Base-by-base conservation (phyloP, 768 basidiomycete genomes). In the Harrya chromipes region DNA sequence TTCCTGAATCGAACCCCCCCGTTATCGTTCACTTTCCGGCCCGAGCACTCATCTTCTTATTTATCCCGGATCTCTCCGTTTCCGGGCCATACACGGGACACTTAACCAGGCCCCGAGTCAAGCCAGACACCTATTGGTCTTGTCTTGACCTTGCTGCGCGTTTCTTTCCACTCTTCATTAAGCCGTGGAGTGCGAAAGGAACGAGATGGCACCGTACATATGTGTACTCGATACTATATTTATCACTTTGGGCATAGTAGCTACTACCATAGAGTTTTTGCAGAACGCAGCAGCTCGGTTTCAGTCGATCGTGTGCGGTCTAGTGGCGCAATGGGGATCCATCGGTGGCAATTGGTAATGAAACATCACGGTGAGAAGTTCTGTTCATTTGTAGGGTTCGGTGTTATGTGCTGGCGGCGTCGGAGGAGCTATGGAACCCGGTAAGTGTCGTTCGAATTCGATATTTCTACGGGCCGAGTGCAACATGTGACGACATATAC, bases 21-120 rank as follows among this genome's bases (percentile, higher is more conserved):
- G 26, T 27, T 41, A 48, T 53, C 41, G 52, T 34, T 38, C 47
- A 33, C 47, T 50, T 50, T 31, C 37, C 39, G 46, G 59, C 21
- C 45, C 36, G 46, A 52, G 42, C 43, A 36, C 33, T 16, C 51
- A 29, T 54, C 51, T 55, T 52, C 9, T 47, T 65, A 63, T 65
- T 63, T 65, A 65, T 53, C 45, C 51, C 50, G 61, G 49, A 60
- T 60, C 47, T 60, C 47, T 53, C 51, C 50, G 44, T 52, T 46
- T 49, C 39, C 40, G 31, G 50, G 45, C 49, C 39, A 54, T 41
- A 29, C 45, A 16, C 20, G 49, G 29, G 34, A 37, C 29, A 26
- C 41, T 45, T 42, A 24, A 56, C 41, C 49, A 33, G 23, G 35
- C 27, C 40, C 48, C 46, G 42, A 44, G 47, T 45, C 45, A 20